Percentiles rank a stretch among this genome's conserved stretches.
phyloP scores from a whole-genome alignment of 225 moss, liverwort and hornwort species.

The Lunularia cruciata region DNA sequence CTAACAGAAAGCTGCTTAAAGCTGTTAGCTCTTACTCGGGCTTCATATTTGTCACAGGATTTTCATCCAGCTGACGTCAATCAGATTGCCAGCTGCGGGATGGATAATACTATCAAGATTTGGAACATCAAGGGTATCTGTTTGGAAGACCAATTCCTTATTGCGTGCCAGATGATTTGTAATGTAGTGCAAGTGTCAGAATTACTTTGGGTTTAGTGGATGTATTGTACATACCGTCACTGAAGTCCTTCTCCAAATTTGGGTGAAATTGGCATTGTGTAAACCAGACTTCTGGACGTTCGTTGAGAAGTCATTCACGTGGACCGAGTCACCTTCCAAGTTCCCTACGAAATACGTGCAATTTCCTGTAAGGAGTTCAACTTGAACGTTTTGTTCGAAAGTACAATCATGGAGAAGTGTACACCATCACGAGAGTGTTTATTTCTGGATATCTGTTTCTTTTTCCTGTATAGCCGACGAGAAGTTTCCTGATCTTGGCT shows the following conservation, averaged over 20 bases:
- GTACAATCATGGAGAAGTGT: no score
- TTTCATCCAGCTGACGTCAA: constrained; percentile 81
- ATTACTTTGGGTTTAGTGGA: background rate
- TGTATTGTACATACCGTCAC: background rate
- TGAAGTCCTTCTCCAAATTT: background rate
- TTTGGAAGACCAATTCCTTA: background rate
- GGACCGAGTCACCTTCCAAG: constrained; percentile 80
- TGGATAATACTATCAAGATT: constrained; percentile 99
- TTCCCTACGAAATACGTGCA: constrained; percentile 97
- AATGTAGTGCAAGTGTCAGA: background rate
- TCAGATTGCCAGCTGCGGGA: constrained; percentile 93
- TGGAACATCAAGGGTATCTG: constrained; percentile 77
- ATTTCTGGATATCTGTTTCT: no score
- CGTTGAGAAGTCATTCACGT: constrained; percentile 91
- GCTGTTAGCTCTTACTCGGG: constrained; percentile 4
- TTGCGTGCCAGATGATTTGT: background rate
- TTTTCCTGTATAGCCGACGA: no score
- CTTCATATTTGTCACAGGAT: constrained; percentile 43
- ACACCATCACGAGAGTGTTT: no score
- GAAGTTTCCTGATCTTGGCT: no score
- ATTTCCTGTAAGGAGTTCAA: constrained; percentile 61
- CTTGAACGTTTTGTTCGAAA: background rate
- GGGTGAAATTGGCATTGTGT: background rate
- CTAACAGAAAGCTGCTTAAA: background rate
- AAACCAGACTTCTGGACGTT: constrained; percentile 80